Evolutionary conservation across 768 basidiomycete species (phyloP), one percentile per base, ranked within the genome.

Genomic region (Polyporus arcularius): DNA sequence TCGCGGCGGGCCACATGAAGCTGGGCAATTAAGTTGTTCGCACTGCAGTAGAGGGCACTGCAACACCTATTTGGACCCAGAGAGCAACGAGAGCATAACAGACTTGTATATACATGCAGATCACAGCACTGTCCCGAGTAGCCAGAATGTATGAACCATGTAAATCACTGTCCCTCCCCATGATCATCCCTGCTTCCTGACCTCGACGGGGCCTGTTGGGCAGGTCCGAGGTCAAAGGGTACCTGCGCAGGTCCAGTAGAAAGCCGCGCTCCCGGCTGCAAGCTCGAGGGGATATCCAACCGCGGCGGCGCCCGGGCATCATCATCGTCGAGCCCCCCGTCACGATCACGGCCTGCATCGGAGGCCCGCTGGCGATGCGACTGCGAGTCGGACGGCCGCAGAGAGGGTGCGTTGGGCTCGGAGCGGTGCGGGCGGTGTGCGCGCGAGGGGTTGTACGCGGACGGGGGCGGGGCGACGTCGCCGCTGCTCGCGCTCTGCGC

Each of bases 271-370:
- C 62, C 43, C 30, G 43, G 53, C 40, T 43, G 52, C 57, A 60
- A 10, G 28, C 47, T 55, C 10, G 40, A 28, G 10, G 58, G 58
- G 32, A 60, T 64, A 14, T 57, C 63, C 4, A 52, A 26, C 35
- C 63, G 59, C 31, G 58, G 47, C 30, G 54, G 43, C 39, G 40
- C 18, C 7, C 38, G 41, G 14, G 26, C 43, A 21, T 54, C 45
- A 26, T 42, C 56, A 40, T 42, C 48, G 16, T 32, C 39, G 14
- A 2, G 40, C 8, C 45, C 56, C 16, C 38, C n/a, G 14, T 15
- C 28, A 47, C 32, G 45, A 35, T 21, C 48, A 11, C n/a, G 18
- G 6, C 47, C 26, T 15, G 40, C 51, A n/a, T 51, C 39, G 30
- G 18, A 30, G 8, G 32, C 4, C 47, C 57, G 11, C 57, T 42